A percentile compares a stretch with the other conserved stretches of the same genome.
These are phyloP conservation scores for Cladosporium sp. DNA, from an alignment of 2,329 filamentous ascomycete genomes.

Conservation along the genomic window DNA sequence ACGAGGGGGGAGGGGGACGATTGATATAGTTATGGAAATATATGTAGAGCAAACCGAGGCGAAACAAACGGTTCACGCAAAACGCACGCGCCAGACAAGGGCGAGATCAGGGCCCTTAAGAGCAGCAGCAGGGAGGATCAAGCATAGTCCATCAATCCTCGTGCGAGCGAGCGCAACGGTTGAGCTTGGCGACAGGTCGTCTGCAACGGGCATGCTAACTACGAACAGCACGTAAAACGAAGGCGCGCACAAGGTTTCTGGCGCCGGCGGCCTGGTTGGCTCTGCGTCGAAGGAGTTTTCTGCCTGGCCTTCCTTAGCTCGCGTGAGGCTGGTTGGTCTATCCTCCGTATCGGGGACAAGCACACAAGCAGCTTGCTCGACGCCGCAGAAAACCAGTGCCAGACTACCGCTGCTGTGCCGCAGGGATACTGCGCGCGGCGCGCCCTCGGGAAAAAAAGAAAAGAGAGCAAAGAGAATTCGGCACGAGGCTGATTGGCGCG, in stretches of 20 bases:
- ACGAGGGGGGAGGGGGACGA: background rate
- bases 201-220: background rate
- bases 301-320: background rate
- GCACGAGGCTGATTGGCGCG: background rate
- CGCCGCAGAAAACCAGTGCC: background rate
- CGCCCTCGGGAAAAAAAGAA: background rate
- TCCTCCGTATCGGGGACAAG: background rate
- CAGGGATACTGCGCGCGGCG: slow-evolving; percentile 10
- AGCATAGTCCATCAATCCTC: background rate
- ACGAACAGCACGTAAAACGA: background rate
- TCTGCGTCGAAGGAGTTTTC: slow-evolving; percentile 4
- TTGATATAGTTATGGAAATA: background rate
- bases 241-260: slow-evolving; percentile 2
- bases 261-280: slow-evolving; percentile 13
- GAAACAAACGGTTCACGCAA: slow-evolving; percentile 1
- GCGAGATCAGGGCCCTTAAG: slow-evolving; percentile 2
- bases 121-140: background rate
- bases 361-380: background rate
- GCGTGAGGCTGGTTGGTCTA: background rate
- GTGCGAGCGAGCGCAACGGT: background rate
- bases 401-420: slow-evolving; percentile 11
- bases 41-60: background rate
- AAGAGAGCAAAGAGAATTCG: slow-evolving; percentile 5
- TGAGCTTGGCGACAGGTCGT: slow-evolving; percentile 8
- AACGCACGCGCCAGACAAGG: slow-evolving; percentile 9